Conservation (phyloP, 164 flowering plant species). For the Protea cynaroides region DNA sequence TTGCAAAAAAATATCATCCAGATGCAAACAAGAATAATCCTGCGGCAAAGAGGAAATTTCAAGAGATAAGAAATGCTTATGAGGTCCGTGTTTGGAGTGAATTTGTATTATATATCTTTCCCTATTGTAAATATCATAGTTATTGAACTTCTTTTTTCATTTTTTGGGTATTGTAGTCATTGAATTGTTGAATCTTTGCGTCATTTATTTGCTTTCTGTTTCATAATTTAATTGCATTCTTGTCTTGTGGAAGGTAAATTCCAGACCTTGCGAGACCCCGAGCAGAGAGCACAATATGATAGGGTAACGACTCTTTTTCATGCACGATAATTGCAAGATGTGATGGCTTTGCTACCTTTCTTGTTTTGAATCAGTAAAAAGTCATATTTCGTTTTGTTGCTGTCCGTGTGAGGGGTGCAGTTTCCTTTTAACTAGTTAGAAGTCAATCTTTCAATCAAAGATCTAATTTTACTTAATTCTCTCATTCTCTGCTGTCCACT, state of each 20-base stretch:
- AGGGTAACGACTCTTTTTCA: conserved; percentile 35
- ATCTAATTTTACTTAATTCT: neutral
- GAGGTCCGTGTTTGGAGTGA: conserved; percentile 48
- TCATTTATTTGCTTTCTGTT: neutral
- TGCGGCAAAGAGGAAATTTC: conserved; percentile 82
- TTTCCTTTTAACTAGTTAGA: neutral
- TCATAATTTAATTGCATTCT: conserved; percentile 11
- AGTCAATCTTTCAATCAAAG: neutral
- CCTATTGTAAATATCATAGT: too few relatives aligned
- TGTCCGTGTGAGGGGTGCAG: neutral
- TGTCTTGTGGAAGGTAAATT: conserved; percentile 33
- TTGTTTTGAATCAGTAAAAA: neutral
- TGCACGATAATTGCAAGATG: neutral
- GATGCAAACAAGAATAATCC: conserved; percentile 82
- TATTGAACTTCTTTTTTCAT: neutral
- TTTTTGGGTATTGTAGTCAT: neutral
- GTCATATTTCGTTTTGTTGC: neutral
- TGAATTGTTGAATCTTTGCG: neutral
- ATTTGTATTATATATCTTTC: conserved; percentile 1
- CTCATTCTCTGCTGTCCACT: conserved; percentile 7
- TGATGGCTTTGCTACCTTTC: neutral
- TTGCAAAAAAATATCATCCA: conserved; percentile 95
- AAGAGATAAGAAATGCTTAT: conserved; percentile 92
- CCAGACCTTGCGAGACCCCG: conserved; percentile 71
- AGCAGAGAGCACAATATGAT: conserved; percentile 72